These are phyloP conservation scores for Acer negundo DNA, from an alignment of 345 rosid genomes.

Conservation along the genomic window DNA sequence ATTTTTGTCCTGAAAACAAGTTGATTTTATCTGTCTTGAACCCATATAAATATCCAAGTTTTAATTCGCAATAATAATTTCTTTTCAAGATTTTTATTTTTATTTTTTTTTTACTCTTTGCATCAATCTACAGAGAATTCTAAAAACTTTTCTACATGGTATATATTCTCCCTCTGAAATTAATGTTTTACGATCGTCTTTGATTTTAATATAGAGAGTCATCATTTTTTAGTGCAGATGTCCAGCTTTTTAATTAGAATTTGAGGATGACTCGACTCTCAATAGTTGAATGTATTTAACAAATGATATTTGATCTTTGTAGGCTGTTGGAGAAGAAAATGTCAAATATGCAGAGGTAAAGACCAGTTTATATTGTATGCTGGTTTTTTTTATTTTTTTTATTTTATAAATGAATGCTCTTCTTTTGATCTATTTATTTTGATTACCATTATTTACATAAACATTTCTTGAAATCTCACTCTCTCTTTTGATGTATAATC, in stretches of 20 bases:
- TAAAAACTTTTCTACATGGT: not conserved
- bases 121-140: not conserved
- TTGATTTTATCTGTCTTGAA: not conserved
- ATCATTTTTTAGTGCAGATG: no score
- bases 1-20: not conserved
- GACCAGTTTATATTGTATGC: not conserved
- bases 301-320: not conserved
- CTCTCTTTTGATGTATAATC: not conserved
- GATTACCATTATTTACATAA: not conserved
- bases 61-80: no score
- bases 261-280: not conserved
- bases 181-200: not conserved
- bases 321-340: not conserved
- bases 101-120: not conserved
- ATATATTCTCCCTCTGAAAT: not conserved
- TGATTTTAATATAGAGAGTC: not conserved
- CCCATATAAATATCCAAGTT: not conserved
- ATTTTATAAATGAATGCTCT: not conserved
- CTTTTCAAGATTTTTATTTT: not conserved
- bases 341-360: constrained; percentile 20
- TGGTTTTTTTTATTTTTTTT: not conserved
- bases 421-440: not conserved
- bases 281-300: no score
- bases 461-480: not conserved
- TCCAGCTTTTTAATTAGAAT: no score